Evolutionary conservation across 2,329 filamentous ascomycete species (phyloP).

Genomic region (Chaetomiaceae sp.): DNA sequence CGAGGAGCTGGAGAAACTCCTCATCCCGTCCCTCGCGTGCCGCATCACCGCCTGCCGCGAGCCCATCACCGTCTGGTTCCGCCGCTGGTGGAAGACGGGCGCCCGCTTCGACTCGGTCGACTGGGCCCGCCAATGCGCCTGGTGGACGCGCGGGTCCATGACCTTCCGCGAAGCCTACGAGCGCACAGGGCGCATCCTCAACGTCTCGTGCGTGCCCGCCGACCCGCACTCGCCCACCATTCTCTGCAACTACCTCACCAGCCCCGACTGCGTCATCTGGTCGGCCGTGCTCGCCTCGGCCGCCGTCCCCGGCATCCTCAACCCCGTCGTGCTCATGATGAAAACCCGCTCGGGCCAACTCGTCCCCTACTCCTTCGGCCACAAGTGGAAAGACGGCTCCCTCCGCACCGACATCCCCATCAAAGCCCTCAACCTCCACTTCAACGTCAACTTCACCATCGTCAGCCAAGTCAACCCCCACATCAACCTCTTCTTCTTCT

Average conservation of each 20-base stretch:
- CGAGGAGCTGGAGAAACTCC: slow-evolving; percentile 77
- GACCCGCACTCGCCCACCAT: slow-evolving; percentile 92
- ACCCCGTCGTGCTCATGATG: slow-evolving; percentile 90
- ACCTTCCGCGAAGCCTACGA: slow-evolving; percentile 95
- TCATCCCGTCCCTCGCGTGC: slow-evolving; percentile 81
- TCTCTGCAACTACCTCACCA: slow-evolving; percentile 90
- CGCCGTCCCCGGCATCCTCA: slow-evolving; percentile 91
- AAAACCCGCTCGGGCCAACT: slow-evolving; percentile 74
- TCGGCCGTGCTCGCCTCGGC: slow-evolving; percentile 92
- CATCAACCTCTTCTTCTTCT: slow-evolving; percentile 99
- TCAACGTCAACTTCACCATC: slow-evolving; percentile 97
- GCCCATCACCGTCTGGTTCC: slow-evolving; percentile 67
- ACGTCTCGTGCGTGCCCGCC: slow-evolving; percentile 91
- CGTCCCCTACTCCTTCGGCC: slow-evolving; percentile 89
- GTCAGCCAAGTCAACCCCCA: slow-evolving; percentile 89
- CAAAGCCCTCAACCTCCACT: slow-evolving; percentile 89
- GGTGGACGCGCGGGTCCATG: slow-evolving; percentile 88
- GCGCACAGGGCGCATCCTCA: slow-evolving; percentile 87
- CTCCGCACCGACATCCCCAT: slow-evolving; percentile 92
- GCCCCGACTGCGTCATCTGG: slow-evolving; percentile 97
- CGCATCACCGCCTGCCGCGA: slow-evolving; percentile 85
- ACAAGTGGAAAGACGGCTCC: slow-evolving; percentile 99
- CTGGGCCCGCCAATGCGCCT: slow-evolving; percentile 79
- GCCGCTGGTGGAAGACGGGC: slow-evolving; percentile 86
- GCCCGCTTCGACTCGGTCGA: slow-evolving; percentile 91